phyloP scores from a whole-genome alignment of 2,329 filamentous ascomycete genomes.

The Colletotrichum cereale region DNA sequence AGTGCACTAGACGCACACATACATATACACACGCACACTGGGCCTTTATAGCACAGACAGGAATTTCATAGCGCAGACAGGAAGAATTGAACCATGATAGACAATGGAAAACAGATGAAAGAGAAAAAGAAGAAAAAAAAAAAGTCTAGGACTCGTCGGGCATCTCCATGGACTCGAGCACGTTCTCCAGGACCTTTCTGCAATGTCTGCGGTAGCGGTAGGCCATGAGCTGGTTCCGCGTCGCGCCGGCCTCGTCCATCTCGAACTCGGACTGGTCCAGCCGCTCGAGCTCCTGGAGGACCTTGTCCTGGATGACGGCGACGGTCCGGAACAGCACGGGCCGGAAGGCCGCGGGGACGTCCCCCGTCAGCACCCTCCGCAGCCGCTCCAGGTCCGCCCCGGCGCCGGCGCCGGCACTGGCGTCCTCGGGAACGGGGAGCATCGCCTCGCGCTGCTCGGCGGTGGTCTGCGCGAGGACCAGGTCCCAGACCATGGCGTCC shows the following conservation, averaged over 20 bases:
- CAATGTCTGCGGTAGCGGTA: constrained; percentile 63
- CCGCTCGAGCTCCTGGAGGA: constrained; percentile 57
- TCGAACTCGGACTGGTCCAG: constrained; percentile 62
- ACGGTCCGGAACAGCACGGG: constrained; percentile 51
- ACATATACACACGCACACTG: too few species aligned
- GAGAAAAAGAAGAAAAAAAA: not conserved
- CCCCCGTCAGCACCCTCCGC: constrained; percentile 49
- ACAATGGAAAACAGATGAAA: too few species aligned
- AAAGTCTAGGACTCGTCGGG: not conserved
- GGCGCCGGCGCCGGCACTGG: constrained; percentile 8
- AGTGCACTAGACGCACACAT: not conserved
- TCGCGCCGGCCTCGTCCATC: constrained; percentile 56
- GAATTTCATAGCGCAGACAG: too few species aligned
- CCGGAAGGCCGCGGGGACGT: constrained; percentile 46
- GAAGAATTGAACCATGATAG: too few species aligned
- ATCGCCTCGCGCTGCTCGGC: constrained; percentile 48
- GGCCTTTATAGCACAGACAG: too few species aligned
- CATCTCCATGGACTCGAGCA: constrained; percentile 54
- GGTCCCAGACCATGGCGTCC: constrained; percentile 65
- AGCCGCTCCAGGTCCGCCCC: constrained; percentile 42
- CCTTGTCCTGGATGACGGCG: constrained; percentile 58
- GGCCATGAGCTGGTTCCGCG: constrained; percentile 61
- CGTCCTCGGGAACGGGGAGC: constrained; percentile 42
- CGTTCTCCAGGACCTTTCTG: constrained; percentile 60
- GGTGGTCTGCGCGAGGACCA: constrained; percentile 56